These are phyloP conservation scores for Ascochyta clinopodiicola DNA, from an alignment of 2,329 filamentous ascomycete genomes.

Conservation along the genomic window DNA sequence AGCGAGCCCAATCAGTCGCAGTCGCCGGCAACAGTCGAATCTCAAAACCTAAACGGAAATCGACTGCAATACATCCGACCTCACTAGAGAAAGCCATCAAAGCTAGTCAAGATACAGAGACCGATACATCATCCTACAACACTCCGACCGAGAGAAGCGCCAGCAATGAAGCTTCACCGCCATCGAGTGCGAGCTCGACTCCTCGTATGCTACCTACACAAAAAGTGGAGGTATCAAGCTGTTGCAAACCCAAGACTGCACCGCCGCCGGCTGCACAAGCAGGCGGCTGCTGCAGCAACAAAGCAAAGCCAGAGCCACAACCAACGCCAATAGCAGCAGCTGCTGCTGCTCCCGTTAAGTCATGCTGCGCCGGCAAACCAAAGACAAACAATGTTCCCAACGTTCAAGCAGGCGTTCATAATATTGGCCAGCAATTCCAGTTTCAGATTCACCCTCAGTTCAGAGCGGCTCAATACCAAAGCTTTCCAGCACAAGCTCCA, in stretches of 20 bases:
- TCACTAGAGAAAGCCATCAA: constrained; percentile 46
- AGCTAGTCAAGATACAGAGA: constrained; percentile 39
- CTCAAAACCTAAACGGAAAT: constrained; percentile 43
- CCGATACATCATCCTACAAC: constrained; percentile 41
- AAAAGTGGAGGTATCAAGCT: constrained; percentile 37
- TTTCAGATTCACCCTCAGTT: constrained; percentile 32
- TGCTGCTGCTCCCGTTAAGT: constrained; percentile 28
- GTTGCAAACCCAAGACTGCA: constrained; percentile 40
- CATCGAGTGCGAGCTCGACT: constrained; percentile 49
- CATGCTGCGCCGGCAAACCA: constrained; percentile 40
- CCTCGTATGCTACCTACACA: constrained; percentile 40
- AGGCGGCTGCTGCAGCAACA: constrained; percentile 41
- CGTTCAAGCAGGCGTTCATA: constrained; percentile 16
- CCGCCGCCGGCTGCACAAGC: constrained; percentile 20
- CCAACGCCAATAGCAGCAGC: constrained; percentile 9
- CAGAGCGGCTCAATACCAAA: constrained; percentile 28
- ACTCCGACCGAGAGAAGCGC: constrained; percentile 44
- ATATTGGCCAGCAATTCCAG: constrained; percentile 26
- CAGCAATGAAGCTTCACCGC: constrained; percentile 42
- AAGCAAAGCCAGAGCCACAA: constrained; percentile 26
- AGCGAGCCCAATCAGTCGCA: constrained; percentile 31
- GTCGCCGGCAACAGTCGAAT: constrained; percentile 38
- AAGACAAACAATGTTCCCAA: constrained; percentile 15
- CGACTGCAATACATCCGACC: constrained; percentile 35
- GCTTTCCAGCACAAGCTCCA: constrained; percentile 25